These are phyloP conservation scores for Pythium aristosporum DNA, from an alignment of 352 stramenopile species.

Conservation along the genomic window DNA sequence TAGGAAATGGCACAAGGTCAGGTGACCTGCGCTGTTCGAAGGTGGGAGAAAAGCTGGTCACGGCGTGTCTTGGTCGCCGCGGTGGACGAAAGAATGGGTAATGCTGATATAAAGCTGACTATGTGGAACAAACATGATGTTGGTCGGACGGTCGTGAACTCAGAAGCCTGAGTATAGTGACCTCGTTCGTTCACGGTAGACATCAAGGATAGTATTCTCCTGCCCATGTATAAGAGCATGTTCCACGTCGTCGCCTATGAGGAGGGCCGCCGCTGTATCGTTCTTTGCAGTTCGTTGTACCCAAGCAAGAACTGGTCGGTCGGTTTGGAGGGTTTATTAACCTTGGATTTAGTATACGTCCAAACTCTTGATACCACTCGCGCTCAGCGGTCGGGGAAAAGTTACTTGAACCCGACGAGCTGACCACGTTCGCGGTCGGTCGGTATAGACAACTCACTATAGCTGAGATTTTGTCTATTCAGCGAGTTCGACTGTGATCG, in stretches of 20 bases:
- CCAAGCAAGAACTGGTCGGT: conserved; percentile 24
- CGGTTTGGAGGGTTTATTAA: neutral
- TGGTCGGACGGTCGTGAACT: conserved; percentile 28
- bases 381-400: conserved; percentile 5
- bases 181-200: no score
- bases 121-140: conserved; percentile 14
- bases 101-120: conserved; percentile 20
- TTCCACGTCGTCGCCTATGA: conserved; percentile 4
- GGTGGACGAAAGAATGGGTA: conserved; percentile 28
- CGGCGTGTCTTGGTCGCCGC: conserved; percentile 12
- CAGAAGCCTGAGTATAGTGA: neutral
- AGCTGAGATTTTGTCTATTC: neutral
- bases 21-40: conserved; percentile 7
- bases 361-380: neutral
- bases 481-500: conserved; percentile 34
- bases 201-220: no score
- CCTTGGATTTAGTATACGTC: conserved; percentile 26
- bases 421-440: conserved; percentile 38
- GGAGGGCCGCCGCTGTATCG: conserved; percentile 8
- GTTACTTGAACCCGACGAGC: conserved; percentile 18
- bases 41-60: neutral
- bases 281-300: conserved; percentile 23
- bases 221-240: conserved; percentile 19
- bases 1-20: conserved; percentile 28
- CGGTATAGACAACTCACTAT: conserved; percentile 46